A percentile compares a stretch with the other conserved stretches of the same genome.
These are phyloP conservation scores for Diaporthe aspalathi DNA, from an alignment of 2,329 filamentous ascomycete genomes.

Conservation along the genomic window DNA sequence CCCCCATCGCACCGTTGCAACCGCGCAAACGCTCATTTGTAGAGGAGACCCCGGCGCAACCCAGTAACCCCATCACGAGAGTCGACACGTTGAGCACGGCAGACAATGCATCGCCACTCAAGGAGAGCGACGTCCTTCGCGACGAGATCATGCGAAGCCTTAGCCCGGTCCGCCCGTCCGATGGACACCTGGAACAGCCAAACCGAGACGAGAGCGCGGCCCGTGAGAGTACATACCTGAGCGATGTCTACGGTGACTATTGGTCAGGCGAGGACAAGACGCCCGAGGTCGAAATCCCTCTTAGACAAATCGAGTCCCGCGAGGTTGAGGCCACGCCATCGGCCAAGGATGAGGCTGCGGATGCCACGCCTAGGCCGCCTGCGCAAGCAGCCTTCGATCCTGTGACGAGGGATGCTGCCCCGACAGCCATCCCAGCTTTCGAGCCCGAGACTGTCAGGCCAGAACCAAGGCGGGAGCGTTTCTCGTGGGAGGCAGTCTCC, in stretches of 20 bases:
- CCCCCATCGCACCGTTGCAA: conserved; percentile 57
- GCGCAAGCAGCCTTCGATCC: background rate
- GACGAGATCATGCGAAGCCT: conserved; percentile 81
- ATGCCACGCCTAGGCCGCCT: conserved; percentile 4
- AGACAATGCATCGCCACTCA: conserved; percentile 64
- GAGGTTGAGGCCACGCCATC: background rate
- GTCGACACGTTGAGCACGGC: conserved; percentile 60
- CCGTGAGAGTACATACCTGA: conserved; percentile 72
- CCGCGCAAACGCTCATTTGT: conserved; percentile 47
- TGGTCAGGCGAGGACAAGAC: conserved; percentile 64
- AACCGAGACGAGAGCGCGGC: conserved; percentile 36
- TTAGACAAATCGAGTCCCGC: background rate
- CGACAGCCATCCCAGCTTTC: background rate
- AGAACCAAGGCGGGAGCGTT: conserved; percentile 45
- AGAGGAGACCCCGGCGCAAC: conserved; percentile 49
- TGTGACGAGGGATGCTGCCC: background rate
- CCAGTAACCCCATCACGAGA: conserved; percentile 53
- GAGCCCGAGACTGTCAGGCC: conserved; percentile 29
- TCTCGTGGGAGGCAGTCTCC: conserved; percentile 56
- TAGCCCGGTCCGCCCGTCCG: conserved; percentile 57
- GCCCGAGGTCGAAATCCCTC: conserved; percentile 6
- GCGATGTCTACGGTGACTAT: conserved; percentile 76
- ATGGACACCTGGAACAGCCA: conserved; percentile 21
- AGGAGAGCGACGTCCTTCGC: conserved; percentile 77
- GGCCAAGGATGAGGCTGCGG: conserved; percentile 3